Base-by-base conservation (phyloP, 2,329 filamentous ascomycete genomes). In the Rutstroemia sp. region DNA sequence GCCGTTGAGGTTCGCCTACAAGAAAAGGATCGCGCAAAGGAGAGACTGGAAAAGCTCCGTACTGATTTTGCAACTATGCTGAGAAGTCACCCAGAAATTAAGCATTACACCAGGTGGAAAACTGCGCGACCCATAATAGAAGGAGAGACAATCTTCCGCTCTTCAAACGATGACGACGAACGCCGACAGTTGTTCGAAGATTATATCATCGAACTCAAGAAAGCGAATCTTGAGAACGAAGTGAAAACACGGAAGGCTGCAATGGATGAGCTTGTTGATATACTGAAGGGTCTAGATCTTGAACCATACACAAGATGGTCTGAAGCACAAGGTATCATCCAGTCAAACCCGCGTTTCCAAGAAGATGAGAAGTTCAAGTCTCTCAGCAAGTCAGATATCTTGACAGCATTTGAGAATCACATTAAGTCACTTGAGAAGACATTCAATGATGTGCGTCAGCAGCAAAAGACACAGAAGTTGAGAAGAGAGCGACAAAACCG, bases 31-130 rank as follows among this genome's bases (percentile, higher is more conserved):
- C 88, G 88, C 64, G 92, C 92, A 69, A 92, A 95, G 73, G 92
- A 97, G 74, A 87, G 94, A 69, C 80, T 95, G 71, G 80, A 89
- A 65, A 97, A 96, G 76, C 80, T 97, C 68, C 89, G 91, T 67
- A 81, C 88, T 72, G 94, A 97, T 77, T 99, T 99, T 73, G 87
- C 88, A 64, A 92, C 86, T 55, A 99, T 99, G 94, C 81, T 99
- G 63, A 90, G 87, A 73, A 92, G 91, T 63, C 92, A 99, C 71
- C 91, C 92, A 59, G 94, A 99, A 72, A 97, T 99, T 73, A 94
- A 92, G 72, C 84, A 96, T 71, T 96, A 95, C 72, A 96, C 92
- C 44, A 87, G 91, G 60, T 99, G 94, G 94, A 95, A 91, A 79
- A 96, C 90, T 16, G 94, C 92, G 53, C 86, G 89, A 50, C 90